A percentile compares a stretch with the other conserved stretches of the same genome.
phyloP scores from a whole-genome alignment of 2,329 filamentous ascomycete species.

The Ceratocystis destructans region DNA sequence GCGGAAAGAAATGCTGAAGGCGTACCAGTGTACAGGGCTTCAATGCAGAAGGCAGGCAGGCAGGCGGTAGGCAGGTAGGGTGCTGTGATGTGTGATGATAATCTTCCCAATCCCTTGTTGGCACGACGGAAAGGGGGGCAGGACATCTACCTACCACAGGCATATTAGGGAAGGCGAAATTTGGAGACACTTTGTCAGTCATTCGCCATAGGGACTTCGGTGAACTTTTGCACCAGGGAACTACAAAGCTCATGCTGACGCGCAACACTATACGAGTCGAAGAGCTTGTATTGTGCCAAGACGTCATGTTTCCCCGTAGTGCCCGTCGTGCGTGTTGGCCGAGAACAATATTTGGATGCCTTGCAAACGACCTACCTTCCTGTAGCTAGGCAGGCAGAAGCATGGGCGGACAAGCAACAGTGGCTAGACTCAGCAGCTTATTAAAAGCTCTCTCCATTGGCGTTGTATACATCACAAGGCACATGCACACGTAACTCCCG shows the following conservation, averaged over 20 bases:
- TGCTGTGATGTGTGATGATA: background rate
- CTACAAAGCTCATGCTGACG: background rate
- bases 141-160: background rate
- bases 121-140: background rate
- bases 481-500: background rate
- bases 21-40: background rate
- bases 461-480: background rate
- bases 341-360: background rate
- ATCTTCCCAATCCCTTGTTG: background rate
- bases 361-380: background rate
- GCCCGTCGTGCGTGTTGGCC: background rate
- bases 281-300: slow-evolving; percentile 5
- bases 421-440: background rate
- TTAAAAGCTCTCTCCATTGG: background rate
- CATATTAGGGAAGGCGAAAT: background rate
- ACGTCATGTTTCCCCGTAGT: background rate
- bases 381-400: background rate
- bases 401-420: background rate
- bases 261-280: slow-evolving; percentile 2
- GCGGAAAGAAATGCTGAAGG: background rate
- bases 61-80: background rate
- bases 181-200: background rate
- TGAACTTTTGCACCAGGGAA: background rate
- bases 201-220: no score
- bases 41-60: no score